phyloP scores from a whole-genome alignment of 2,329 filamentous ascomycete genomes.

The Furcasterigmium sp. region DNA sequence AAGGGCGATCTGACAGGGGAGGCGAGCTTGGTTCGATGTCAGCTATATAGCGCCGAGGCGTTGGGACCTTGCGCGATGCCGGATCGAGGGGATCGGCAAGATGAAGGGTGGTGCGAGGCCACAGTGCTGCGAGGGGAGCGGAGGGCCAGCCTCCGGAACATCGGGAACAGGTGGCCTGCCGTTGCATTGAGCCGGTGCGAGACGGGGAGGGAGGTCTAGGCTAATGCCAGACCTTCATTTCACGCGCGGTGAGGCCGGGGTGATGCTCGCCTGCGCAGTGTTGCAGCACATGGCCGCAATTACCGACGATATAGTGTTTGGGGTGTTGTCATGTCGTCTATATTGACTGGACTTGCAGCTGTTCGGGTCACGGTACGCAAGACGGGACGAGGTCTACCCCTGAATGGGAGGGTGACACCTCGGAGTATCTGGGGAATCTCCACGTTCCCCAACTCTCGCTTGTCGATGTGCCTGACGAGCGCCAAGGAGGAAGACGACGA shows the following conservation, averaged over 20 bases:
- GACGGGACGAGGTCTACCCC: background rate
- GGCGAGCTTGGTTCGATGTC: background rate
- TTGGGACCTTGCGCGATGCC: conserved; percentile 3
- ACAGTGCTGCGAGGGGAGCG: background rate
- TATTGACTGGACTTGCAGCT: no score
- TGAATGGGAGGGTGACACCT: no score
- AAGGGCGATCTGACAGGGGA: background rate
- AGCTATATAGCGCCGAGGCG: conserved; percentile 8
- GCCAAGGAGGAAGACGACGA: background rate
- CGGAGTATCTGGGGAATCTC: background rate
- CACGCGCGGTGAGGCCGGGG: no score
- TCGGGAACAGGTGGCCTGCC: background rate
- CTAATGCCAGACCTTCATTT: background rate
- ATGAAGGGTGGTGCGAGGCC: background rate
- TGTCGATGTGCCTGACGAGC: background rate
- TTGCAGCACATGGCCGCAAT: background rate
- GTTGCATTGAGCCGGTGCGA: background rate
- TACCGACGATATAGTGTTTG: background rate
- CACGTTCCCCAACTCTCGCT: background rate
- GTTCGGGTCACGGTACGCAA: no score
- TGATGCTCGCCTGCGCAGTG: background rate
- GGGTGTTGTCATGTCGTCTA: no score
- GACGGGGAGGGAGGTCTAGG: background rate
- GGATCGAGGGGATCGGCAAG: background rate
- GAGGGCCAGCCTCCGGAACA: background rate